Percentiles rank a stretch among this genome's conserved stretches.
Conservation (phyloP, 73 alveolate genomes). For the Paramecium sonneborni region DNA sequence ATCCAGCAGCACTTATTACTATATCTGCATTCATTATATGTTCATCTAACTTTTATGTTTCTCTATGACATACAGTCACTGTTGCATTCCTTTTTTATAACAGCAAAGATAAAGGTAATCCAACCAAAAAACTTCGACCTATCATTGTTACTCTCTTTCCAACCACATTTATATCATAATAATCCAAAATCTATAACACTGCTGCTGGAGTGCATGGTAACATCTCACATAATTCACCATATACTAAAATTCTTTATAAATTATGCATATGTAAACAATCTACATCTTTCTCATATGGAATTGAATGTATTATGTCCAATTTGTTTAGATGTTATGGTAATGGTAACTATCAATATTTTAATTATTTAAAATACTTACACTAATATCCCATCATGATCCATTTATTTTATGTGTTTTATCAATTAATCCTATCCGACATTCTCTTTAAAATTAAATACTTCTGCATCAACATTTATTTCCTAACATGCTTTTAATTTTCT, state of each 20-base stretch:
- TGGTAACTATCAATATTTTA: conserved; percentile 69
- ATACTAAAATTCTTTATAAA: neutral
- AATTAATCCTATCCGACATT: neutral
- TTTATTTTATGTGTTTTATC: neutral
- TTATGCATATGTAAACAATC: conserved; percentile 67
- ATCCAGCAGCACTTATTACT: conserved; percentile 81
- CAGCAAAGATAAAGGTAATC: conserved; percentile 76
- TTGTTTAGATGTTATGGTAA: conserved; percentile 76
- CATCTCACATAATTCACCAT: conserved; percentile 36
- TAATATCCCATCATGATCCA: conserved; percentile 49
- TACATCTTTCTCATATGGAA: conserved; percentile 79
- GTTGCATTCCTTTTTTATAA: conserved; percentile 62
- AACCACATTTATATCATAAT: conserved; percentile 21
- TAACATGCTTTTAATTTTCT: conserved; percentile 45
- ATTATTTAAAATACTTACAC: conserved; percentile 9
- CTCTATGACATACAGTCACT: conserved; percentile 62
- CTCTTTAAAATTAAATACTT: neutral
- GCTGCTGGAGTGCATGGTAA: conserved; percentile 70
- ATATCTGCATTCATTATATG: conserved; percentile 80
- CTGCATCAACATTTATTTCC: neutral
- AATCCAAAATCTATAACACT: conserved; percentile 40
- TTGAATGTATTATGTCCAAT: conserved; percentile 61
- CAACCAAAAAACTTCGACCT: conserved; percentile 77
- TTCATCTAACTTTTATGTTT: conserved; percentile 15
- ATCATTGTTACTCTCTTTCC: conserved; percentile 70